Conservation (phyloP, 2,329 filamentous ascomycete species). For the Ceratocystis lukuohia region DNA sequence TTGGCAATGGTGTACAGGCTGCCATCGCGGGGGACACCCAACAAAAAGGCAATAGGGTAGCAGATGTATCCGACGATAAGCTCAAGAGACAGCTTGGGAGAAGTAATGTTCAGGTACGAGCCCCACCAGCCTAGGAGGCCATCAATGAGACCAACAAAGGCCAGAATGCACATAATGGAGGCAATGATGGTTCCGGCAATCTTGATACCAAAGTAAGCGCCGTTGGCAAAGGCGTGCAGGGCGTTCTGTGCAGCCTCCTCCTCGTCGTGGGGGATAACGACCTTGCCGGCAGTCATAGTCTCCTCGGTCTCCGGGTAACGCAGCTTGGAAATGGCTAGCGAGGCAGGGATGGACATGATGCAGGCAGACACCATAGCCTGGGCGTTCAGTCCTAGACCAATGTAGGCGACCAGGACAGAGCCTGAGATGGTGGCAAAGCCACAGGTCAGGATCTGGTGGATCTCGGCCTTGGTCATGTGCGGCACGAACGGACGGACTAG, state of each 20-base stretch:
- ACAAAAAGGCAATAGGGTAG: slow-evolving; percentile 66
- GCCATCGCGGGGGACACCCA: slow-evolving; percentile 56
- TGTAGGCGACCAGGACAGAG: slow-evolving; percentile 75
- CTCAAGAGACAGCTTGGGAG: slow-evolving; percentile 50
- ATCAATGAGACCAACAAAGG: slow-evolving; percentile 59
- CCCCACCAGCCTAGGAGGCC: slow-evolving; percentile 77
- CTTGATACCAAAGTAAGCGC: slow-evolving; percentile 74
- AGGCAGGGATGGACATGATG: slow-evolving; percentile 91
- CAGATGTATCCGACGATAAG: slow-evolving; percentile 64
- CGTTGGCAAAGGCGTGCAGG: slow-evolving; percentile 73
- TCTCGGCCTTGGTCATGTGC: slow-evolving; percentile 72
- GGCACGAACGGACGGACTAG: slow-evolving; percentile 76
- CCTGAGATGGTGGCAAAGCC: slow-evolving; percentile 89
- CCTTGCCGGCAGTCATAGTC: slow-evolving; percentile 66
- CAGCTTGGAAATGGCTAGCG: slow-evolving; percentile 76
- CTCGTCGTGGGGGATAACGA: slow-evolving; percentile 67
- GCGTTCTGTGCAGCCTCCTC: slow-evolving; percentile 65
- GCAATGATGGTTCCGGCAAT: slow-evolving; percentile 72
- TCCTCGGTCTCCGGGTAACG: slow-evolving; percentile 82
- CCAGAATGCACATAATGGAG: slow-evolving; percentile 72
- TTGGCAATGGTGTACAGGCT: slow-evolving; percentile 59
- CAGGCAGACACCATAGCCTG: slow-evolving; percentile 81
- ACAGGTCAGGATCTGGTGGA: slow-evolving; percentile 86
- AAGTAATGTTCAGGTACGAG: slow-evolving; percentile 57
- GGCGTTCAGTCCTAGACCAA: slow-evolving; percentile 66